phyloP scores from a whole-genome alignment of 805 yeast species.

The Wickerhamomyces canadensis region DNA sequence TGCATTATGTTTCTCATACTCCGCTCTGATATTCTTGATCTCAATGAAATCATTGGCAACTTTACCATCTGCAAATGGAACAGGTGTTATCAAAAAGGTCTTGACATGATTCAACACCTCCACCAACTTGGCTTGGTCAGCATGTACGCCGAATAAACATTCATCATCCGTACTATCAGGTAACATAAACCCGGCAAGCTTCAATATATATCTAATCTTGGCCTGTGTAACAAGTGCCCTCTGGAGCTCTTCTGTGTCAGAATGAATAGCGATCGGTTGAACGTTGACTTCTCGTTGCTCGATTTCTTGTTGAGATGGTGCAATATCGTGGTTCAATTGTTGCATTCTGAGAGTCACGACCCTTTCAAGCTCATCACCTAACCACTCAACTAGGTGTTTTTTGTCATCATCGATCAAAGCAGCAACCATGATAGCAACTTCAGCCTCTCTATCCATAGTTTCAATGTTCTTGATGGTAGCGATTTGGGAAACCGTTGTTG shows the following conservation, averaged over 20 bases:
- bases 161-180: slow-evolving; percentile 35
- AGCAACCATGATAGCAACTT: slow-evolving; percentile 45
- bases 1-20: no score
- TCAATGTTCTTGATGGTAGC: slow-evolving; percentile 25
- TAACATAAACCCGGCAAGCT: slow-evolving; percentile 39
- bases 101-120: slow-evolving; percentile 33
- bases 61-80: slow-evolving; percentile 30
- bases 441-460: slow-evolving; percentile 36
- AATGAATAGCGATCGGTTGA: slow-evolving; percentile 13
- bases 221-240: slow-evolving; percentile 40
- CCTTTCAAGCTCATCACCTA: slow-evolving; percentile 32
- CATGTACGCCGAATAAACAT: slow-evolving; percentile 32
- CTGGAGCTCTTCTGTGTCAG: slow-evolving; percentile 16
- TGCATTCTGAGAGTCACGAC: slow-evolving; percentile 24
- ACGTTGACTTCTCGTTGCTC: slow-evolving; percentile 3
- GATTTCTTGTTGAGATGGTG: slow-evolving; percentile 1
- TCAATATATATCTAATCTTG: slow-evolving; percentile 41
- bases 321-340: slow-evolving; percentile 10
- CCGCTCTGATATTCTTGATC: neutral
- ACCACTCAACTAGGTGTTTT: slow-evolving; percentile 36
- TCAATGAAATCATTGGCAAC: slow-evolving; percentile 30
- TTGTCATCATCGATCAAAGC: slow-evolving; percentile 42
- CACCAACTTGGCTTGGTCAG: slow-evolving; percentile 28
- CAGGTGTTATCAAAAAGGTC: slow-evolving; percentile 34
- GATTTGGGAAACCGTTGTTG: slow-evolving; percentile 6